Evolutionary conservation across 345 rosid species (phyloP), one percentile per base, ranked within the genome.

Genomic region (Salix arbutifolia): DNA sequence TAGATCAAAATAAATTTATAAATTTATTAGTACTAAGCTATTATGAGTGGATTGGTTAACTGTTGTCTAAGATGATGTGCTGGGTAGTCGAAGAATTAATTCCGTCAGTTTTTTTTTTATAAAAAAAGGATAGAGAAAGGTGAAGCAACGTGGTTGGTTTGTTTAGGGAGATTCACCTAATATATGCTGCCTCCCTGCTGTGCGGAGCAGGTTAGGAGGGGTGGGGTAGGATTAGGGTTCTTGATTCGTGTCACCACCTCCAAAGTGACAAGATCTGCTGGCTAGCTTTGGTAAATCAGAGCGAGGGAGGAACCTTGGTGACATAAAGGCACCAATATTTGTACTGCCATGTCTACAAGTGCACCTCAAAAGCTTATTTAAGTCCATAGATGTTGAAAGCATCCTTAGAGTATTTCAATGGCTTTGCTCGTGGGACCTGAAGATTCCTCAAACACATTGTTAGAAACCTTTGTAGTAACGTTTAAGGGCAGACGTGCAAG

Each of bases 171-270:
- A 8, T 44, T 44, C 72, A 44, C 53, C 46, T 19, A 33, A 70
- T 50, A 18, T 71, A 30, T 71, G 26, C 38, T 52, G 58, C 30
- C 67, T 60, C 21, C 52, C 31, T 31, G 26, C 18, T n/a, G 68
- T 40, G 9, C 7, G 12, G 61, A 19, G 56, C 3, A 48, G 23
- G 74, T 30, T 14, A 58, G 35, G 53, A 46, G 11, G 62, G 62
- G 75, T 72, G 74, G 74, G 74, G 30, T n/a, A 46, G 60, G 73
- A n/a, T 26, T 48, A 28, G 60, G 58, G 60, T 70, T 70, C 37
- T 7, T 52, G 16, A 12, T 10, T 58, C 28, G 25, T 58, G 28
- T 58, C 60, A 6, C 60, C 60, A 53, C 6, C 60, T 53, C 16
- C 64, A 23, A 3, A 58, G 28, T 58, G 28, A 23, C 64, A 58